These are phyloP conservation scores for Eragrostis curvula DNA, from an alignment of 176 grass and related monocot species.

Conservation along the genomic window DNA sequence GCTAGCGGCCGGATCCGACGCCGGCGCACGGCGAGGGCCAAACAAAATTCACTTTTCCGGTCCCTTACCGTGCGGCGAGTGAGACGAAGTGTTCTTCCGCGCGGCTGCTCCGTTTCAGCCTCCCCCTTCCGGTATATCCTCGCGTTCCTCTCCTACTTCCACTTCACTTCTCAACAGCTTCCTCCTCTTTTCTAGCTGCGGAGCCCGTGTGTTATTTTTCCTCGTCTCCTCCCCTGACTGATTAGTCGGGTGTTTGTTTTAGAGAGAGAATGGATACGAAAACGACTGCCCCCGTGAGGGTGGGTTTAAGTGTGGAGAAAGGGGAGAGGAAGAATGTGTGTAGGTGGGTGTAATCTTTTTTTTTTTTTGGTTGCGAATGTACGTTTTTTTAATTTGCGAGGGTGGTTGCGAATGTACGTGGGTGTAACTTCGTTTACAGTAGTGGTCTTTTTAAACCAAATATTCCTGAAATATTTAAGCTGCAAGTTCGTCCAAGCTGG, in stretches of 20 bases:
- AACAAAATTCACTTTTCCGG: background rate
- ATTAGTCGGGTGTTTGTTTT: constrained; percentile 34
- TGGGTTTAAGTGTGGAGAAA: constrained; percentile 36
- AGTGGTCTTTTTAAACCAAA: too few species aligned
- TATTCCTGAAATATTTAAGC: too few species aligned
- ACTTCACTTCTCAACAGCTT: background rate
- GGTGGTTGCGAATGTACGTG: too few species aligned
- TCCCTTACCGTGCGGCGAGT: constrained; percentile 13
- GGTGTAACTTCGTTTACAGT: background rate
- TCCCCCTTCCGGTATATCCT: background rate
- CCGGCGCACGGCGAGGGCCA: constrained; percentile 16
- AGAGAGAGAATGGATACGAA: constrained; percentile 45
- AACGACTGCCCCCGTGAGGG: constrained; percentile 42
- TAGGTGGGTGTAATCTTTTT: background rate
- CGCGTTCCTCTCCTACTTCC: background rate
- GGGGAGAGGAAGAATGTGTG: background rate
- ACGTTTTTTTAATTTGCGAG: too few species aligned
- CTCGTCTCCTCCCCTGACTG: constrained; percentile 18
- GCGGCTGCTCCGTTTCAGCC: background rate
- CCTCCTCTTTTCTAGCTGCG: constrained; percentile 22
- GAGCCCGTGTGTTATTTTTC: background rate
- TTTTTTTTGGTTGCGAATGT: too few species aligned
- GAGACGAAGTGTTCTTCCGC: constrained; percentile 38
- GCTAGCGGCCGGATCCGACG: constrained; percentile 36
- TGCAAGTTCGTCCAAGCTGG: too few species aligned